Conservation (phyloP, 106 monocot genomes). For the Allium cepa region DNA sequence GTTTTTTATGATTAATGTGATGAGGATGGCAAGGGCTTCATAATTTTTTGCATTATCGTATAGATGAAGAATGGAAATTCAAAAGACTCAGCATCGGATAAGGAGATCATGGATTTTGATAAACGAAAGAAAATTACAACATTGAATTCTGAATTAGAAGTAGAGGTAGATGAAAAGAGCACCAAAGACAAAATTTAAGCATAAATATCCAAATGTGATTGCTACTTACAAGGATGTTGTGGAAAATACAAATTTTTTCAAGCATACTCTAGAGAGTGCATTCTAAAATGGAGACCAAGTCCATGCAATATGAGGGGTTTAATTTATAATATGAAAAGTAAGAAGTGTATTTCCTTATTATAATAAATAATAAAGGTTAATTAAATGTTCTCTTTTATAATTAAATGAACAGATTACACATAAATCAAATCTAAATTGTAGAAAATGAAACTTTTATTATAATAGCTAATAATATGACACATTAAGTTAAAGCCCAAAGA, state of each 20-base stretch:
- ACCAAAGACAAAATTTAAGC: background rate
- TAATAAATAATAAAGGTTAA: too few species aligned
- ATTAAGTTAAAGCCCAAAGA: too few species aligned
- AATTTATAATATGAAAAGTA: too few species aligned
- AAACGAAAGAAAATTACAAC: background rate
- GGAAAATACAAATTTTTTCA: constrained; percentile 27
- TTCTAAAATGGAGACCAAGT: constrained; percentile 32
- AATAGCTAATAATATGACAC: too few species aligned
- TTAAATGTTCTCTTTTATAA: too few species aligned
- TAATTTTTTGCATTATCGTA: background rate
- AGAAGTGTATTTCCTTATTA: too few species aligned
- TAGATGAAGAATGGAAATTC: constrained; percentile 3
- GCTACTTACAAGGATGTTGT: constrained; percentile 39
- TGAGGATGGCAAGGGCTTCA: too few species aligned
- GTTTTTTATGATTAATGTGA: too few species aligned
- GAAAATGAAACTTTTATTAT: too few species aligned
- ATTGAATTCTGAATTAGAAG: background rate
- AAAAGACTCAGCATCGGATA: background rate
- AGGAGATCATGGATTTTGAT: background rate
- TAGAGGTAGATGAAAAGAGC: background rate
- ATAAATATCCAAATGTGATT: constrained; percentile 26
- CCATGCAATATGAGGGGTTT: too few species aligned
- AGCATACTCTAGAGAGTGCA: constrained; percentile 52
- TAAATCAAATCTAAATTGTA: too few species aligned
- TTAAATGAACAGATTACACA: too few species aligned